These are phyloP conservation scores for Clonostachys byssicola DNA, from an alignment of 2,329 filamentous ascomycete species.

Conservation along the genomic window DNA sequence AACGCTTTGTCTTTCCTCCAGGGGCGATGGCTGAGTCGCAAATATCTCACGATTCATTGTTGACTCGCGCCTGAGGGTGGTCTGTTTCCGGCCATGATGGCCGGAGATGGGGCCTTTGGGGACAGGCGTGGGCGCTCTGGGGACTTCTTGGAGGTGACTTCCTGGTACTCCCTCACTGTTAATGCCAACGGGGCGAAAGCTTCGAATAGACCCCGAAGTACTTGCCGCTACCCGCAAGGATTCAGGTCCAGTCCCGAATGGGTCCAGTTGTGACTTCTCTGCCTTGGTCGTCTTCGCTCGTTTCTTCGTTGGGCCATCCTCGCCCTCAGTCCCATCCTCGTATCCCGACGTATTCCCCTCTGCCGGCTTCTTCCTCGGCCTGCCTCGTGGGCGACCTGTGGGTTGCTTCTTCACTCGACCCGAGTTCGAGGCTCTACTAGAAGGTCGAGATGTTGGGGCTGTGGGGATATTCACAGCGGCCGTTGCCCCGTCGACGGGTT, in stretches of 20 bases:
- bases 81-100: constrained; percentile 1
- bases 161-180: constrained; percentile 34
- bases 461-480: constrained; percentile 10
- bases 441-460: constrained; percentile 45
- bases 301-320: constrained; percentile 57
- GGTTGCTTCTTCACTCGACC: constrained; percentile 28
- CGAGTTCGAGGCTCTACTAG: constrained; percentile 54
- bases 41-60: constrained; percentile 45
- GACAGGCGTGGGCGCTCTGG: constrained; percentile 73
- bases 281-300: constrained; percentile 74
- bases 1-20: constrained; percentile 26
- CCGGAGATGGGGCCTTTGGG: constrained; percentile 37
- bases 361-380: constrained; percentile 48
- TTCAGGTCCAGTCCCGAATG: constrained; percentile 70
- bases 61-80: constrained; percentile 55
- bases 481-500: constrained; percentile 17
- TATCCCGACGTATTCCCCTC: constrained; percentile 71
- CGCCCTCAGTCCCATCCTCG: constrained; percentile 61
- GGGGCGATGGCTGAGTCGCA: constrained; percentile 41
- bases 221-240: constrained; percentile 88
- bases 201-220: constrained; percentile 81
- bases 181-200: constrained; percentile 69
- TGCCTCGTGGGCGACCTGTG: constrained; percentile 51
- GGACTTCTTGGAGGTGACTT: constrained; percentile 65
- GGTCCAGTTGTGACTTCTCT: constrained; percentile 66